A percentile compares a stretch with the other conserved stretches of the same genome.
Conservation (phyloP, 2,329 filamentous ascomycete species). For the Colletotrichum caudatum region DNA sequence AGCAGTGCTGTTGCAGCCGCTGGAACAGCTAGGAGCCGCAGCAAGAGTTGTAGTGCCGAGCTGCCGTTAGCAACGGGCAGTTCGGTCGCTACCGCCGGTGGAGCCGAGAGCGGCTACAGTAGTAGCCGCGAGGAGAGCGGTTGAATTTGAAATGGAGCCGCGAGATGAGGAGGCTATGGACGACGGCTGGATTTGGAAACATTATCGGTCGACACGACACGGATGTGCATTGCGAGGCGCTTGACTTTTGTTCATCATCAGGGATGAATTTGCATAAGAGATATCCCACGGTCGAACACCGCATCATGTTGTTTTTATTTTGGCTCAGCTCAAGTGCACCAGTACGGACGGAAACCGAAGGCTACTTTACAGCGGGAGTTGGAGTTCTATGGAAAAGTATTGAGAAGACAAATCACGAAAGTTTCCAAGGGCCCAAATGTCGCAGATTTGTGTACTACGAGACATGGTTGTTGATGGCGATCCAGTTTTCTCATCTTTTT, state of each 20-base stretch:
- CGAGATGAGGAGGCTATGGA: too few relatives aligned
- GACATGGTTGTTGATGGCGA: conserved; percentile 1
- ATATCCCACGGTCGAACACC: background rate
- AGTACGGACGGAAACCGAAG: background rate
- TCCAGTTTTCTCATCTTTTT: too few relatives aligned
- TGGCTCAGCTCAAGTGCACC: background rate
- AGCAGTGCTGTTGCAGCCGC: conserved; percentile 51
- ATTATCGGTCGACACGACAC: background rate
- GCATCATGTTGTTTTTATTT: background rate
- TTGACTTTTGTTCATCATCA: background rate
- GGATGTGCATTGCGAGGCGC: conserved; percentile 25
- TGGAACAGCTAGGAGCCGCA: conserved; percentile 48
- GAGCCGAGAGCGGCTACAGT: conserved; percentile 53
- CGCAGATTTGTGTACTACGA: background rate
- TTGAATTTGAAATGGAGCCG: background rate
- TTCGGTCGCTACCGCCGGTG: conserved; percentile 57
- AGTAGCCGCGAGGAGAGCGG: conserved; percentile 51
- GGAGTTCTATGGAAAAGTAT: background rate
- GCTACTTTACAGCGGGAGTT: background rate
- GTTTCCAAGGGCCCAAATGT: background rate
- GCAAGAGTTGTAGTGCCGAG: conserved; percentile 50
- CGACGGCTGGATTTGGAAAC: background rate
- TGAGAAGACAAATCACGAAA: conserved; percentile 15
- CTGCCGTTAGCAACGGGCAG: conserved; percentile 48
- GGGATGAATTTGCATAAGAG: conserved; percentile 9